phyloP scores from a whole-genome alignment of 371 early-diverging fungal species.

The Mortierella sp. region DNA sequence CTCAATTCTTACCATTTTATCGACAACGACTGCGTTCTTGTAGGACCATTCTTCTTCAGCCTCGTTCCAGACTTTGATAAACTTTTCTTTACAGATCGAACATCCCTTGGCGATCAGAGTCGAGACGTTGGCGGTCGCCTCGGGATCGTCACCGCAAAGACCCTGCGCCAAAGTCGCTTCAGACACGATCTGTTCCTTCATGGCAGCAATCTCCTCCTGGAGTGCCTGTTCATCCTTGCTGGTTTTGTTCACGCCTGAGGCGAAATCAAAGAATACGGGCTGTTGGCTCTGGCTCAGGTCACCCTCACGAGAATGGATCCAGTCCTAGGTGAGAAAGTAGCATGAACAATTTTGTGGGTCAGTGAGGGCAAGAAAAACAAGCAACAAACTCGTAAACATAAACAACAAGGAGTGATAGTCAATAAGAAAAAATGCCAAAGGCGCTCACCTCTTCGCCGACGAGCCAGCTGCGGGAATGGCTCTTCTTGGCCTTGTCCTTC shows the following conservation, averaged over 20 bases:
- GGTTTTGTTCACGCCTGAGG: conserved; percentile 35
- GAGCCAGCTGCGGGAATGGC: conserved; percentile 91
- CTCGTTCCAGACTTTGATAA: conserved; percentile 90
- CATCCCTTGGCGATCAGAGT: conserved; percentile 72
- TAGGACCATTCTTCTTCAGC: conserved; percentile 93
- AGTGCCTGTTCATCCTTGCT: conserved; percentile 53
- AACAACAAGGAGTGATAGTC: background rate
- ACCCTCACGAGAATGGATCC: conserved; percentile 63
- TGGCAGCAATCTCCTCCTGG: conserved; percentile 48
- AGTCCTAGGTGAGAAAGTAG: conserved; percentile 51
- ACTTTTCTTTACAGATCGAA: conserved; percentile 89
- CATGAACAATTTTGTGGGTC: background rate
- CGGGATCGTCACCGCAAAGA: conserved; percentile 16
- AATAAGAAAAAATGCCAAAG: background rate
- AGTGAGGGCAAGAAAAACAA: background rate
- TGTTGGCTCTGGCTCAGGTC: conserved; percentile 50
- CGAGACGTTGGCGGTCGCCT: conserved; percentile 19
- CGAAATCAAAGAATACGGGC: conserved; percentile 60
- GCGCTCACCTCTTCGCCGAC: conserved; percentile 70
- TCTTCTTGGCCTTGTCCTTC: conserved; percentile 82
- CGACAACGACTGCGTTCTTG: conserved; percentile 81
- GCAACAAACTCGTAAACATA: background rate
- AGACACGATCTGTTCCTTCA: conserved; percentile 39
- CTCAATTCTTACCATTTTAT: conserved; percentile 67
- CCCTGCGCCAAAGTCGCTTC: conserved; percentile 21